Percentiles rank a stretch among this genome's conserved stretches.
phyloP scores from a whole-genome alignment of 306 rosid species.

The Vicia sativa region DNA sequence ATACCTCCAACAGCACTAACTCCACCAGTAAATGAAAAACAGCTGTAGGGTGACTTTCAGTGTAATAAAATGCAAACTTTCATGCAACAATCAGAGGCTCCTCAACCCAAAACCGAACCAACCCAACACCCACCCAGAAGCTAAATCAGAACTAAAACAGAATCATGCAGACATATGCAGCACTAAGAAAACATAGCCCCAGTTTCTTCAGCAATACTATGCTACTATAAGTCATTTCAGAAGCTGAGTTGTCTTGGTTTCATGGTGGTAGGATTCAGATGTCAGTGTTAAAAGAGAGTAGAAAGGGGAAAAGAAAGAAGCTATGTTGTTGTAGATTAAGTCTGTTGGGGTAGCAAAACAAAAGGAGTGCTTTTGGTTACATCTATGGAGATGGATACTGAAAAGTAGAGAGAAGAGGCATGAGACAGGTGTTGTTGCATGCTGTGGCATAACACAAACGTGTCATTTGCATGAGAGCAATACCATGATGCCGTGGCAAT shows the following conservation, averaged over 20 bases:
- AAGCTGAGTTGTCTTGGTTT: constrained; percentile 43
- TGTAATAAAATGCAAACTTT: constrained; percentile 65
- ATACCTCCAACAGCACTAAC: constrained; percentile 13
- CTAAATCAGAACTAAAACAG: constrained; percentile 53
- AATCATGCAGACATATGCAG: constrained; percentile 56
- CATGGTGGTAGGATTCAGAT: constrained; percentile 53
- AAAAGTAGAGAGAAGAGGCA: constrained; percentile 6
- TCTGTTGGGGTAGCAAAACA: constrained; percentile 51
- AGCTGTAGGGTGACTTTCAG: constrained; percentile 62
- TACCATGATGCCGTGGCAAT: constrained; percentile 41
- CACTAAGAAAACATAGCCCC: constrained; percentile 56
- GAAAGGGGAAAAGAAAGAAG: constrained; percentile 50
- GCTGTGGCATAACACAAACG: constrained; percentile 49
- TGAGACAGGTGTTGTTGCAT: constrained; percentile 1
- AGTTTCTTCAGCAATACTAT: constrained; percentile 49
- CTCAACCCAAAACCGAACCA: constrained; percentile 66
- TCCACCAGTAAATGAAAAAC: constrained; percentile 41
- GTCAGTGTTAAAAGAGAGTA: constrained; percentile 40
- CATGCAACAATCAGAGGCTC: constrained; percentile 64
- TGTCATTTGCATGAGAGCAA: constrained; percentile 47
- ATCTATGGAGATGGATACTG: constrained; percentile 35
- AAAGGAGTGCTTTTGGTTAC: constrained; percentile 15
- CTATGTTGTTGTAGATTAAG: constrained; percentile 50
- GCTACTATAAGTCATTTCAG: constrained; percentile 38
- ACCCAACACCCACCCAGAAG: constrained; percentile 50